phyloP scores from a whole-genome alignment of 176 grass and related monocot species.

The Phragmites australis region DNA sequence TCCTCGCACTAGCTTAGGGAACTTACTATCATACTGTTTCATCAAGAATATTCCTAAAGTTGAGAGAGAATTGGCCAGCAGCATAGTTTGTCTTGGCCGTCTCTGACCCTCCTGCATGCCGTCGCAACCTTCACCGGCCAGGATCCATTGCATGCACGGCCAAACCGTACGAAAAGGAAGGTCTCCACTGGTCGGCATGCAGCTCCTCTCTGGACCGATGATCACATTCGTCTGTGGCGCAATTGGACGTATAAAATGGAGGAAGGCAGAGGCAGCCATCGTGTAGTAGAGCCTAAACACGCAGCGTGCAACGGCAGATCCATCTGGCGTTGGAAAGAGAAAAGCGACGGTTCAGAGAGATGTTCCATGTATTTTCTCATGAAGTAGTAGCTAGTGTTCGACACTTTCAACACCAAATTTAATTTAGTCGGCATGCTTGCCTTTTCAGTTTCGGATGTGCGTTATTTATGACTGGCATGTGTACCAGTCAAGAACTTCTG shows the following conservation, averaged over 20 bases:
- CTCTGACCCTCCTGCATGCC: neutral
- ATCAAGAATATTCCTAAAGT: constrained; percentile 25
- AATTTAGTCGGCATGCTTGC: neutral
- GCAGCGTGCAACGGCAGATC: neutral
- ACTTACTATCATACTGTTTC: neutral
- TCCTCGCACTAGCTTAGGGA: neutral
- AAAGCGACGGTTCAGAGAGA: constrained; percentile 20
- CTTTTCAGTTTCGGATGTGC: neutral
- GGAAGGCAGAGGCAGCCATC: neutral
- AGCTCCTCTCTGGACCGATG: neutral
- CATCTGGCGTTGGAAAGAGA: neutral
- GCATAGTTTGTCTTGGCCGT: neutral
- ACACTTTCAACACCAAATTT: no score
- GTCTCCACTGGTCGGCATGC: neutral
- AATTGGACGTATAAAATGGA: constrained; percentile 9
- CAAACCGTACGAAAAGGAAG: constrained; percentile 19
- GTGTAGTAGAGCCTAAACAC: neutral
- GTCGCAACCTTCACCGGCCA: constrained; percentile 5
- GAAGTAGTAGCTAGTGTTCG: neutral
- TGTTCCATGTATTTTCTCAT: neutral
- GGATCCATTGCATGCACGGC: neutral
- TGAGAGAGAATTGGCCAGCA: neutral
- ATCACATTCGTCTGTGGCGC: neutral
- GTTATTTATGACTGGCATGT: neutral
- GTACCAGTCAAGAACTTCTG: neutral